Percentiles rank a stretch among this genome's conserved stretches.
Conservation (phyloP, 2,329 filamentous ascomycete genomes). For the Colletotrichum gigasporum region DNA sequence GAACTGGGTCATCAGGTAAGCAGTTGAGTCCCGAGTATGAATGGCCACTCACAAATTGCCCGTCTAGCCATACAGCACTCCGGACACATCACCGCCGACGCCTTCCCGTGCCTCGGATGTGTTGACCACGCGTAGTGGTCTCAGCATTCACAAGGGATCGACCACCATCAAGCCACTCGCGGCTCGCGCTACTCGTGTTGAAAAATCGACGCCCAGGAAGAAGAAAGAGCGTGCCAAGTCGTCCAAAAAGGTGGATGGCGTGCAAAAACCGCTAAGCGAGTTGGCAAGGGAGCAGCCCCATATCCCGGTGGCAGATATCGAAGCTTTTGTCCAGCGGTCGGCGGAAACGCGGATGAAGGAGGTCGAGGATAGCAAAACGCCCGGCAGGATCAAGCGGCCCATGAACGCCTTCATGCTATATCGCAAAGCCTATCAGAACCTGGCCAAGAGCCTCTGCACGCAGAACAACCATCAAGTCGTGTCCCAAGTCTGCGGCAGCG, state of each 20-base stretch:
- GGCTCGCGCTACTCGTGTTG: constrained; percentile 41
- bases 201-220: constrained; percentile 46
- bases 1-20: constrained; percentile 31
- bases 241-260: constrained; percentile 57
- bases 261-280: constrained; percentile 76
- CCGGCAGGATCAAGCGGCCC: constrained; percentile 84
- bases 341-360: constrained; percentile 73
- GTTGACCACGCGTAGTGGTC: constrained; percentile 49
- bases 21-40: neutral
- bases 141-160: constrained; percentile 39
- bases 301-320: constrained; percentile 80
- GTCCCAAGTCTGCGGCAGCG: constrained; percentile 85
- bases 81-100: constrained; percentile 61
- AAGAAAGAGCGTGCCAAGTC: constrained; percentile 52
- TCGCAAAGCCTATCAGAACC: constrained; percentile 88
- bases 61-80: constrained; percentile 56
- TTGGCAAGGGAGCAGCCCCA: constrained; percentile 70
- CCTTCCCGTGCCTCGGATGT: constrained; percentile 47
- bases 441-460: constrained; percentile 81
- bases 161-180: constrained; percentile 37
- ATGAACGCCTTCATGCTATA: constrained; percentile 99
- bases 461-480: constrained; percentile 96
- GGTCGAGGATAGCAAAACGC: constrained; percentile 72
- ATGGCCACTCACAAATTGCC: constrained; percentile 15
- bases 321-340: constrained; percentile 79